A percentile compares a stretch with the other conserved stretches of the same genome.
Evolutionary conservation across 176 grass and related monocot genomes (phyloP).

Genomic region (Secale cereale): DNA sequence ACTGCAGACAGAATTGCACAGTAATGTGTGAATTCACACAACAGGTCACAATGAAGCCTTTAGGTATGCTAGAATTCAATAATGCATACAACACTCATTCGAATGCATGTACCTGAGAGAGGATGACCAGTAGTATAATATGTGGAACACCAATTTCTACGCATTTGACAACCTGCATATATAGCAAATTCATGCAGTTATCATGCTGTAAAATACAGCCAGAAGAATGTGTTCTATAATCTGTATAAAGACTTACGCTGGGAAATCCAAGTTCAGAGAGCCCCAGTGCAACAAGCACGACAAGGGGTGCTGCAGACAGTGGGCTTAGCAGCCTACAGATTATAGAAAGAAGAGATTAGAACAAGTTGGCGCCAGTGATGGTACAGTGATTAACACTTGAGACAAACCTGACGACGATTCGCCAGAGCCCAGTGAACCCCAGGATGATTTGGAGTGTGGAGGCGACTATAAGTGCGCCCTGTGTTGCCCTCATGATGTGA

Average conservation of each 20-base stretch:
- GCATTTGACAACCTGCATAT: constrained; percentile 79
- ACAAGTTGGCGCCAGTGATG: background rate
- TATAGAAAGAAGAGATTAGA: background rate
- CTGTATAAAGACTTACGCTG: constrained; percentile 37
- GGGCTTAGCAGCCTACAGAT: constrained; percentile 62
- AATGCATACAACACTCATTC: no score
- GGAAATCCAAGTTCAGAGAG: constrained; percentile 95
- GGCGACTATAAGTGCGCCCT: constrained; percentile 75
- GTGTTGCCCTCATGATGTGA: constrained; percentile 72
- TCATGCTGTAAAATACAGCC: background rate
- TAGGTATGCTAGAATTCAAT: no score
- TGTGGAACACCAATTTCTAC: constrained; percentile 85
- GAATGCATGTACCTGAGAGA: constrained; percentile 59
- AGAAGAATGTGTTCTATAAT: background rate
- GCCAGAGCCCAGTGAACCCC: constrained; percentile 95
- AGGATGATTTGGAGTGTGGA: constrained; percentile 84
- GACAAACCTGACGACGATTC: constrained; percentile 76
- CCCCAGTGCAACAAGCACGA: constrained; percentile 77
- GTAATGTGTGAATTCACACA: no score
- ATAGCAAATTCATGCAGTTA: background rate
- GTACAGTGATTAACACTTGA: background rate
- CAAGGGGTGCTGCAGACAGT: constrained; percentile 73
- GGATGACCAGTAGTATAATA: constrained; percentile 69
- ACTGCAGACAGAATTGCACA: no score
- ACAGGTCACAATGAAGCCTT: no score